These are phyloP conservation scores for Dactylellina cionopaga DNA, from an alignment of 2,329 filamentous ascomycete genomes.

Conservation along the genomic window DNA sequence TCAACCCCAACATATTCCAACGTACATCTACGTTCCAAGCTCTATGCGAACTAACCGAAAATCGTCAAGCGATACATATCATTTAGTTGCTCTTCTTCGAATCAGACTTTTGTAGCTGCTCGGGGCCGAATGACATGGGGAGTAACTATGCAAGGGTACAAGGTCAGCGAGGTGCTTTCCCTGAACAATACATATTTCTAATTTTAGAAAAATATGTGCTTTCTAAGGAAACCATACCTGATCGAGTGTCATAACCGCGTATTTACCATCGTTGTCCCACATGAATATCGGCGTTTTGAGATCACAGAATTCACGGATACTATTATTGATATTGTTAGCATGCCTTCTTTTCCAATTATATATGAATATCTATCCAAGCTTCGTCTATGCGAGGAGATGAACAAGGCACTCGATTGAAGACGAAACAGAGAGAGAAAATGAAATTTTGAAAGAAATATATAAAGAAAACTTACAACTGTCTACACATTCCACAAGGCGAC, in stretches of 20 bases:
- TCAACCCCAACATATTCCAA: no score
- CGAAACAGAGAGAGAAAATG: not conserved
- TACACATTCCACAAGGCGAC: constrained; percentile 92
- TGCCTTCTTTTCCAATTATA: not conserved
- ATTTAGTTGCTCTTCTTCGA: constrained; percentile 58
- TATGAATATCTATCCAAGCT: no score
- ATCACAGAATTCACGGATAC: constrained; percentile 79
- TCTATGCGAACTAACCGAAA: no score
- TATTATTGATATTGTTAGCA: constrained; percentile 57
- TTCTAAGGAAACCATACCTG: constrained; percentile 66
- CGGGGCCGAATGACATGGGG: constrained; percentile 75
- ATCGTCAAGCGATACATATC: no score
- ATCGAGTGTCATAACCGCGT: constrained; percentile 74
- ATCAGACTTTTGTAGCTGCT: constrained; percentile 64
- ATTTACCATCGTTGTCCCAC: constrained; percentile 85
- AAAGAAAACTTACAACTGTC: constrained; percentile 78
- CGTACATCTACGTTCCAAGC: no score
- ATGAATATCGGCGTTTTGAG: constrained; percentile 82
- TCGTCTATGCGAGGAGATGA: no score
- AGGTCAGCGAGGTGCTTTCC: no score
- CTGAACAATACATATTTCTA: constrained; percentile 37
- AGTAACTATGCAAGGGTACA: constrained; percentile 67
- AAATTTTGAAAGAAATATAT: no score
- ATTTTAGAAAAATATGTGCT: no score
- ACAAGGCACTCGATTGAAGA: no score